A percentile compares a stretch with the other conserved stretches of the same genome.
Conservation (phyloP, 2,329 filamentous ascomycete genomes). For the Nothophaeocryptopus gaeumannii region DNA sequence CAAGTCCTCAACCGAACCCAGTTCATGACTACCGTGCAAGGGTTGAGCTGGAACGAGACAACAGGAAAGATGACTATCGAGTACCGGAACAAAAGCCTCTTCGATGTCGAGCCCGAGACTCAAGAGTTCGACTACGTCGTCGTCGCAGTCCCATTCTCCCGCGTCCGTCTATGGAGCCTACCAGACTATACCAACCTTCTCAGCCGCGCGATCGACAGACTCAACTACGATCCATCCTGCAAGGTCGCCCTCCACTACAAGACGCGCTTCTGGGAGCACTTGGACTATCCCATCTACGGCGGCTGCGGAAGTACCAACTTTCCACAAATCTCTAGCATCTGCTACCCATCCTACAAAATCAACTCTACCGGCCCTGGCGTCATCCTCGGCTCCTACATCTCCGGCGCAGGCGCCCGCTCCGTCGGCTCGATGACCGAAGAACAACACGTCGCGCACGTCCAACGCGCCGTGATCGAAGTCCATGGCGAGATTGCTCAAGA, state of each 20-base stretch:
- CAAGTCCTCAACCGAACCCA: constrained; percentile 57
- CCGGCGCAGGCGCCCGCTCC: constrained; percentile 45
- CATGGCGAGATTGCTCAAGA: constrained; percentile 60
- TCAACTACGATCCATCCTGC: constrained; percentile 52
- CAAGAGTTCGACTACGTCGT: constrained; percentile 64
- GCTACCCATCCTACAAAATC: constrained; percentile 66
- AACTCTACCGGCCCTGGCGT: constrained; percentile 62
- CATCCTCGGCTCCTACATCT: constrained; percentile 59
- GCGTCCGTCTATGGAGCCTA: constrained; percentile 61
- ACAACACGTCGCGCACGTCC: constrained; percentile 61
- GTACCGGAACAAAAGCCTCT: constrained; percentile 51
- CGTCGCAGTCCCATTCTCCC: constrained; percentile 63
- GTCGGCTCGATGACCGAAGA: constrained; percentile 52
- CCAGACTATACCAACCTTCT: constrained; percentile 53
- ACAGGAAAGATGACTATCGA: constrained; percentile 56
- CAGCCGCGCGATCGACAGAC: constrained; percentile 46
- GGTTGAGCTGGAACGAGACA: constrained; percentile 52
- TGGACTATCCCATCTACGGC: constrained; percentile 58
- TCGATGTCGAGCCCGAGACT: constrained; percentile 44
- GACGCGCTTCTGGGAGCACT: constrained; percentile 60
- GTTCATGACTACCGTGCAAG: constrained; percentile 57
- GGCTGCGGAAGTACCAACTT: constrained; percentile 62
- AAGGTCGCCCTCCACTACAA: constrained; percentile 66
- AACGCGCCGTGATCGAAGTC: constrained; percentile 66
- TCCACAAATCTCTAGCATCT: constrained; percentile 59